Evolutionary conservation across 352 stramenopile species (phyloP).

Genomic region (Phytopythium boreale): DNA sequence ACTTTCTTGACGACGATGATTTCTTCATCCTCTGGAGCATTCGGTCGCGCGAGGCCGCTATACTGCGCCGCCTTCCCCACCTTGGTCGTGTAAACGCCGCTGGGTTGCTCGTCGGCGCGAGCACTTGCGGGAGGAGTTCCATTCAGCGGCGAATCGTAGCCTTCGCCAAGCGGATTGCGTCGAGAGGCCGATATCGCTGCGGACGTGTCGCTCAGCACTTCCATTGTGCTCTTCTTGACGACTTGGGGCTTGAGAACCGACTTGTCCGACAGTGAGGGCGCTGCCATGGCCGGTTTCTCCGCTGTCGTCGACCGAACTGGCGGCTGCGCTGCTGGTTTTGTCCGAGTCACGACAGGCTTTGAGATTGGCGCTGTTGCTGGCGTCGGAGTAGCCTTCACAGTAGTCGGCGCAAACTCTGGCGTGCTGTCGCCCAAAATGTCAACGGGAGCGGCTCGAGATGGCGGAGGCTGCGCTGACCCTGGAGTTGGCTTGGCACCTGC

Average conservation of each 20-base stretch:
- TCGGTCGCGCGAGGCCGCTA: constrained; percentile 41
- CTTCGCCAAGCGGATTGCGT: constrained; percentile 6
- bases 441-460: constrained; percentile 18
- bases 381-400: neutral
- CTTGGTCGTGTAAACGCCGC: constrained; percentile 28
- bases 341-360: neutral
- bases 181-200: constrained; percentile 31
- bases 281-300: neutral
- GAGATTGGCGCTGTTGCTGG: neutral
- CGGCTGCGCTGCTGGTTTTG: constrained; percentile 11
- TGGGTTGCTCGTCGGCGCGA: constrained; percentile 8
- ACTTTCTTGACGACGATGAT: constrained; percentile 69
- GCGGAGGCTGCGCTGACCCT: constrained; percentile 1
- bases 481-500: constrained; percentile 2
- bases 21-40: constrained; percentile 71
- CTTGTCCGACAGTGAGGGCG: neutral
- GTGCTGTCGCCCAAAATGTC: constrained; percentile 42
- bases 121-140: neutral
- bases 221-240: constrained; percentile 62
- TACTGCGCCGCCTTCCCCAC: constrained; percentile 52
- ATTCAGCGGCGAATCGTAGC: neutral
- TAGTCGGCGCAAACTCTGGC: constrained; percentile 6
- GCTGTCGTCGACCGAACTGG: neutral
- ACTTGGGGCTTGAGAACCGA: constrained; percentile 22
- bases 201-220: constrained; percentile 66